Percentiles rank a stretch among this genome's conserved stretches.
Evolutionary conservation across 306 rosid species (phyloP).

Genomic region (Cucumis sativus): DNA sequence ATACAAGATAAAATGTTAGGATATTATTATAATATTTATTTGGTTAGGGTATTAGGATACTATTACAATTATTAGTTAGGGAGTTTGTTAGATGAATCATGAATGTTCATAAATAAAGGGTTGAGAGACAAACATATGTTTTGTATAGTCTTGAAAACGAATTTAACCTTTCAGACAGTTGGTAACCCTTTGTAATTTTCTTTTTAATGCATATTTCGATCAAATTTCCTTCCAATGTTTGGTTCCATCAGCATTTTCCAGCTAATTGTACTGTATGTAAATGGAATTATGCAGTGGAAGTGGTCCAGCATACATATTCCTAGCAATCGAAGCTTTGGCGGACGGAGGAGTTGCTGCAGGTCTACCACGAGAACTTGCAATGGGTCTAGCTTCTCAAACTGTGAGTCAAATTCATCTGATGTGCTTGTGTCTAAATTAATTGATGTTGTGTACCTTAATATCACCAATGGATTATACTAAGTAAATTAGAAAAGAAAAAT

Average conservation of each 20-base stretch:
- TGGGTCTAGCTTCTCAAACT: constrained; percentile 87
- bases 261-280: neutral
- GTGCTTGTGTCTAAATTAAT: neutral
- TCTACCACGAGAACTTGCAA: constrained; percentile 78
- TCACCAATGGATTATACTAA: neutral
- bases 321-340: constrained; percentile 95
- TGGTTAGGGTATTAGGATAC: neutral
- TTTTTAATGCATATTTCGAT: neutral
- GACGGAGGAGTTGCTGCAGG: constrained; percentile 99
- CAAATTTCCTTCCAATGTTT: no score
- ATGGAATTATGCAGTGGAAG: constrained; percentile 67
- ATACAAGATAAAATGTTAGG: neutral
- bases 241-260: neutral
- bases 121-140: neutral
- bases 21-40: neutral
- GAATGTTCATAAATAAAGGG: no score
- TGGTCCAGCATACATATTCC: constrained; percentile 83
- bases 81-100: neutral
- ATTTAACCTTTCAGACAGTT: neutral
- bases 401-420: constrained; percentile 37
- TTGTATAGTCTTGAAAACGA: neutral
- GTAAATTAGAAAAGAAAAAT: no score
- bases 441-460: neutral
- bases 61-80: neutral
- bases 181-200: neutral